Evolutionary conservation across 2,329 filamentous ascomycete species (phyloP), one percentile per base, ranked within the genome.

Genomic region (Herpotrichia juniperi): DNA sequence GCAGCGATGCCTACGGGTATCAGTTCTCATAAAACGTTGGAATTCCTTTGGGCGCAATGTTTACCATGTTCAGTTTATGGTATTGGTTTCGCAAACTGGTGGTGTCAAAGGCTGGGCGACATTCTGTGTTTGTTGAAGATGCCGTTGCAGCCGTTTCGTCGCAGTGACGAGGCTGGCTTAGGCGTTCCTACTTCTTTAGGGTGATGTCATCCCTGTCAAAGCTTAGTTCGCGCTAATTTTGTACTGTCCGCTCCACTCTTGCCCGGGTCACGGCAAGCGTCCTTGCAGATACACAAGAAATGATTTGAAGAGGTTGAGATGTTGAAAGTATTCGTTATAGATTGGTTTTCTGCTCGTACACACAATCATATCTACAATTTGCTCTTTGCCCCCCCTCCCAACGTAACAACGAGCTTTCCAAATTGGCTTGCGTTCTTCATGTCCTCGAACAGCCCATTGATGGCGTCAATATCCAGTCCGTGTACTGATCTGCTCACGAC

Each of bases 401-500:
- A 43, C n/a, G 62, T 69, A 39, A 97, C 84, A 1, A 97, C 91
- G 63, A 97, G 74, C 76, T 97, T 97, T 10, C 93, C 94, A 78
- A 97, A 96, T 74, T 97, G 93, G 56, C 78, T 86, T 0, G 88
- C 91, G 5, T 85, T 83, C 69, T 90, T 91, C 85, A 97, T 96
- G 45, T 96, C 91, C 34, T 90, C 87, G 70, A 96, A 97, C 46
- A 97, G 73, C 0, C 79, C 80, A 54, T 97, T 86, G 48, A 97
- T 90, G n/a, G 79, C 88, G n/a, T 86, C 81, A 6, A 96, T 63
- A 46, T 89, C 86, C 60, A 96, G 74, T 0, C 91, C 90, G 60
- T 85, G 84, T 12, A 90, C 84, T 1, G 87, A 84, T 46, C 88
- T 83, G 58, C 89, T 94, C 1, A 97, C 83, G 3, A 96, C 80